Evolutionary conservation across 2,329 filamentous ascomycete genomes (phyloP), one percentile per base, ranked within the genome.

Genomic region (Arthrobotrys musiformis): DNA sequence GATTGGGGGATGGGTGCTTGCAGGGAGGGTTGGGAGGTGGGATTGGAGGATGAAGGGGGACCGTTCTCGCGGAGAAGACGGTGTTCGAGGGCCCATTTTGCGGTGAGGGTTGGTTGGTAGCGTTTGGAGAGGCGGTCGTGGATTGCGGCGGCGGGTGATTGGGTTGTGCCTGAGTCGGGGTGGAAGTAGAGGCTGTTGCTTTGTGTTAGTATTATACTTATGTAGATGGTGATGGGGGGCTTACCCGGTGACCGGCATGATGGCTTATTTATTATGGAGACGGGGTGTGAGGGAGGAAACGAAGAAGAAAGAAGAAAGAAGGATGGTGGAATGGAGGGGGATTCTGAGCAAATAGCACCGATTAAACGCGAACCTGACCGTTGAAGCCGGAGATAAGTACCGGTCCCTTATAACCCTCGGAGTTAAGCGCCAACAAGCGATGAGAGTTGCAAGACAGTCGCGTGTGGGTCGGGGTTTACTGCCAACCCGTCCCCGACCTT

Each of bases 221-320:
- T n/a, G n/a, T n/a, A n/a, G 13, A 9, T 15, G 2, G 22, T 44
- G 24, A 15, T 13, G 15, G 11, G 15, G 30, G 63, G 54, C 62
- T 13, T 74, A 80, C 79, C 79, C 79, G 37, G 79, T 80, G 56
- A 80, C 79, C 40, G 79, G 79, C 79, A 80, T 80, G 19, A 30
- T 72, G 46, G 46, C 48, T 30, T 33, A 56, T 28, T 15, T 15
- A 15, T 56, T 5, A 15, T 30, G 54, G 24, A 52, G 17, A n/a
- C 24, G 17, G 44, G 46, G 33, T n/a, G n/a, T n/a, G n/a, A n/a
- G 8, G 17, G 54, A 50, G 26, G 42, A 17, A 35, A 15, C 24
- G 26, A 63, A 11, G 60, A 48, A 44, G 9, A 15, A 28, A 44
- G 9, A 11, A 26, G 6, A 48, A 15, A 17, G 37, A 61, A n/a